These are phyloP conservation scores for Lomentospora prolificans DNA, from an alignment of 2,329 filamentous ascomycete genomes.

Conservation along the genomic window DNA sequence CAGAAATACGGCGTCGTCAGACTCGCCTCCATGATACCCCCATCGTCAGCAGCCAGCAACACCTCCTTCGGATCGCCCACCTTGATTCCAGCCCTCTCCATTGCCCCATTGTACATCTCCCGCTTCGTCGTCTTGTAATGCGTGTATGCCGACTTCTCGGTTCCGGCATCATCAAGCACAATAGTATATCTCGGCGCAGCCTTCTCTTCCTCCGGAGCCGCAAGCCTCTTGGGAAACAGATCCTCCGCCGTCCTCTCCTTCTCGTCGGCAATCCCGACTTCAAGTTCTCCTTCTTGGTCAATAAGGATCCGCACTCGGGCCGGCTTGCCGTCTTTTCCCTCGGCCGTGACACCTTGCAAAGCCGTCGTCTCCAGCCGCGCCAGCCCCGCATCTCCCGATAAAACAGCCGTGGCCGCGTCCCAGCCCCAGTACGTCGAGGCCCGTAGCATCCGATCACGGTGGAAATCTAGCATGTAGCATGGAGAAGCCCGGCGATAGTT, in stretches of 20 bases:
- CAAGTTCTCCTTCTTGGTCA: slow-evolving; percentile 34
- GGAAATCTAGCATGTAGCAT: slow-evolving; percentile 71
- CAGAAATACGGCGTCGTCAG: slow-evolving; percentile 76
- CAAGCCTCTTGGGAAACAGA: slow-evolving; percentile 41
- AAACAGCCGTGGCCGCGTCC: slow-evolving; percentile 30
- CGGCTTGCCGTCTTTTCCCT: not conserved
- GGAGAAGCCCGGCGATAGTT: slow-evolving; percentile 44
- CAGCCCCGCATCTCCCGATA: slow-evolving; percentile 38
- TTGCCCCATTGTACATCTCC: slow-evolving; percentile 60
- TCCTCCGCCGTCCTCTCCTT: slow-evolving; percentile 26
- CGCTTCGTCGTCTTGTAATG: slow-evolving; percentile 78
- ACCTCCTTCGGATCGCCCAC: slow-evolving; percentile 50
- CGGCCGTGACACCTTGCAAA: not conserved
- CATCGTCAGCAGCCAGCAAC: slow-evolving; percentile 56
- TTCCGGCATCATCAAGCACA: slow-evolving; percentile 31
- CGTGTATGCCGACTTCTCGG: slow-evolving; percentile 53
- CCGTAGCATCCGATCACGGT: slow-evolving; percentile 67
- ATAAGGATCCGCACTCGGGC: slow-evolving; percentile 44
- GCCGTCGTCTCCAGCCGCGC: slow-evolving; percentile 30
- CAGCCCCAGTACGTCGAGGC: slow-evolving; percentile 49
- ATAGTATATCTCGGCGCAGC: slow-evolving; percentile 27
- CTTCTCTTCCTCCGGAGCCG: slow-evolving; percentile 16
- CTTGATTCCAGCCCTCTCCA: slow-evolving; percentile 48
- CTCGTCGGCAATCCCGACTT: slow-evolving; percentile 30
- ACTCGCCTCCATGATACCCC: slow-evolving; percentile 75